Base-by-base conservation (phyloP, 176 grass and related monocot genomes). In the Oryza rufipogon region DNA sequence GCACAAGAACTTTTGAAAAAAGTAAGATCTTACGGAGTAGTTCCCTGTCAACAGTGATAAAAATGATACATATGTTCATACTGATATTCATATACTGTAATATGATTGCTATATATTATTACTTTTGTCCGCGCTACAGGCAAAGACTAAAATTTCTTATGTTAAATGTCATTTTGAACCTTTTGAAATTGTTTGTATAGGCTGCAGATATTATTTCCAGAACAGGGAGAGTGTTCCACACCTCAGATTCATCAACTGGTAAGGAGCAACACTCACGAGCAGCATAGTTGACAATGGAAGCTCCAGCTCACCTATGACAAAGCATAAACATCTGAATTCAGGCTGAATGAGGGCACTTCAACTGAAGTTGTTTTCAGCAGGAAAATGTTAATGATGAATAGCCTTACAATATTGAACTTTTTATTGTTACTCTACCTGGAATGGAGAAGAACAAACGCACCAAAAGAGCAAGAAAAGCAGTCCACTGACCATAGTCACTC, bases 401-500 rank as follows among this genome's bases (percentile, higher is more conserved):
- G 32, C 9, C n/a, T 77, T 61, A 2, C 47, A 72, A 4, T 48
- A 72, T 23, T 23, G 19, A 41, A 39, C 30, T 70, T 7, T 66
- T 79, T 19, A 51, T 76, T 76, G 46, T 54, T 54, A 78, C 58
- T 34, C 61, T 87, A 98, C 96, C 93, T 82, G 96, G 96, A 94
- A 96, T 79, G 71, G 79, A 84, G 81, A 94, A 96, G 88, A 99
- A 96, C 25, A 99, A 76, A 64, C 91, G 91, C 70, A 96, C 77
- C 83, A 92, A 80, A 32, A 99, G 93, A 60, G 93, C 89, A 73
- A 99, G 76, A 85, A 99, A 96, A 87, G 89, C 88, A 85, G 93
- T 88, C 96, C 96, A 99, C 69, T 88, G 85, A 28, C 96, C 96
- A 86, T 92, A 99, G 11, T 99, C 93, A 73, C 96, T 83, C 91